A percentile compares a stretch with the other conserved stretches of the same genome.
These are phyloP conservation scores for Hemisphaericaspora subhashii DNA, from an alignment of 1,139 yeast genomes.

Conservation along the genomic window DNA sequence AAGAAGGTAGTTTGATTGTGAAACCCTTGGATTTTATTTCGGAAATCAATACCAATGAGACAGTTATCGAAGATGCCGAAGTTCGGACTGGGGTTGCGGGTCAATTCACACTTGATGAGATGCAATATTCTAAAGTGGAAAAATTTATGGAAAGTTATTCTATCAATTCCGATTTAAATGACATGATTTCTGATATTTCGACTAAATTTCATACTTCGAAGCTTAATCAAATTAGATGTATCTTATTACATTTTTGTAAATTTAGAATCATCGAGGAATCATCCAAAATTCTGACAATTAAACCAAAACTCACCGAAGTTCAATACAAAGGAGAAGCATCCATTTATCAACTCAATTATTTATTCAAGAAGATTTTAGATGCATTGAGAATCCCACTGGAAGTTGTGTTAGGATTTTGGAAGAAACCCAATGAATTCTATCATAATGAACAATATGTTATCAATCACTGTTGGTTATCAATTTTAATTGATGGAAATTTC, in stretches of 20 bases:
- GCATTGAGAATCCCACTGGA: conserved; percentile 73
- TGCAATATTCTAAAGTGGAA: conserved; percentile 27
- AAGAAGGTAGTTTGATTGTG: conserved; percentile 61
- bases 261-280: conserved; percentile 41
- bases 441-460: conserved; percentile 55
- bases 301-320: conserved; percentile 43
- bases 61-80: conserved; percentile 25
- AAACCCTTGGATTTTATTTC: conserved; percentile 69
- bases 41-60: conserved; percentile 48
- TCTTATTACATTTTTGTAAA: conserved; percentile 41
- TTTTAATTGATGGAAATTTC: conserved; percentile 73
- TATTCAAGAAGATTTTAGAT: conserved; percentile 72
- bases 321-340: conserved; percentile 46
- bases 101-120: conserved; percentile 19
- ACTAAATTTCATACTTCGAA: conserved; percentile 39
- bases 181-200: conserved; percentile 46
- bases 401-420: conserved; percentile 78
- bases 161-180: conserved; percentile 37
- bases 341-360: conserved; percentile 72
- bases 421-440: conserved; percentile 65
- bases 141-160: conserved; percentile 33
- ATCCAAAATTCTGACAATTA: conserved; percentile 37
- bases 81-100: conserved; percentile 14
- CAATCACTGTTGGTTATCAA: conserved; percentile 89
- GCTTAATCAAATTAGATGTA: conserved; percentile 38